Percentiles rank a stretch among this genome's conserved stretches.
These are phyloP conservation scores for Solanum aculeatissimum DNA, from an alignment of 305 asterid genomes.

Conservation along the genomic window DNA sequence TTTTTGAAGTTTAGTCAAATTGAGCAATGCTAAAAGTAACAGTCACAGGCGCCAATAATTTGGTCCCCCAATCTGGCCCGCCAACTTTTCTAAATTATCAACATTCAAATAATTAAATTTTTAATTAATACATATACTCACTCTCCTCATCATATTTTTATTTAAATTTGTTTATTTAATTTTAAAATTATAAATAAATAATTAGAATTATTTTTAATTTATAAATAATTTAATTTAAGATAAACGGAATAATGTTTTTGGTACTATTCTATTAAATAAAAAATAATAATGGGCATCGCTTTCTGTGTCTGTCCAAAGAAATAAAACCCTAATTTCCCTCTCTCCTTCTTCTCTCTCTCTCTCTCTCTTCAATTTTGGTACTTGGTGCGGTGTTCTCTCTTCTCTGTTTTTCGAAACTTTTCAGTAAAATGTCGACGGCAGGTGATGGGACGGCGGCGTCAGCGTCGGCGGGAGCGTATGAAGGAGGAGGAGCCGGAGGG, in stretches of 20 bases:
- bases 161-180: not conserved
- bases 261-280: not conserved
- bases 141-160: not conserved
- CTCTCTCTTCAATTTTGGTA: not conserved
- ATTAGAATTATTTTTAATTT: no score
- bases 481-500: constrained; percentile 49
- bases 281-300: not conserved
- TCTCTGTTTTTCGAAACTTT: not conserved
- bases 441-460: constrained; percentile 43
- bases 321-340: constrained; percentile 9
- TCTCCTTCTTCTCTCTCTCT: no score
- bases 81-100: not conserved
- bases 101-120: not conserved
- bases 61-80: not conserved
- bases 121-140: not conserved
- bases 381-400: not conserved
- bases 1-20: no score
- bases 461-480: constrained; percentile 20
- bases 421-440: constrained; percentile 45
- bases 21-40: not conserved
- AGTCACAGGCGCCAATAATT: not conserved
- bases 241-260: not conserved
- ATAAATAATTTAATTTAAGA: not conserved
- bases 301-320: not conserved
- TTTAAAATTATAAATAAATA: no score